These are phyloP conservation scores for Psophocarpus tetragonolobus DNA, from an alignment of 306 rosid genomes.

Conservation along the genomic window DNA sequence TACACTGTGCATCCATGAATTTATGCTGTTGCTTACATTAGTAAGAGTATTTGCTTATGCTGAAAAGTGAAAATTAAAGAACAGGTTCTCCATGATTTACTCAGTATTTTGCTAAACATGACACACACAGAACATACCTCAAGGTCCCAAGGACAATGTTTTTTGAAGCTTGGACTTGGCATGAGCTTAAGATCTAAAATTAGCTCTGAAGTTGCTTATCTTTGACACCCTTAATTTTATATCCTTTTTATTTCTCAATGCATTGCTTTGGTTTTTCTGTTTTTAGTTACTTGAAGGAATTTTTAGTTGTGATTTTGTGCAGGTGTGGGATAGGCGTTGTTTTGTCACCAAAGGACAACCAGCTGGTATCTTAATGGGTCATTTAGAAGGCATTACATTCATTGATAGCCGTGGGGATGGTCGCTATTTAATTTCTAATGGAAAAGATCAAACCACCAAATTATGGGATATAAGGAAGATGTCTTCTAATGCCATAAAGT, in stretches of 20 bases:
- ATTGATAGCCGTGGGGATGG: slow-evolving; percentile 92
- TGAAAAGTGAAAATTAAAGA: neutral
- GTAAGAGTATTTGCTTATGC: neutral
- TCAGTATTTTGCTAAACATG: neutral
- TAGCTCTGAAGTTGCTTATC: neutral
- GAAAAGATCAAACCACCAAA: slow-evolving; percentile 93
- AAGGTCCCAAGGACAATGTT: neutral
- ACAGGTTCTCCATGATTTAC: neutral
- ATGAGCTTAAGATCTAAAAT: neutral
- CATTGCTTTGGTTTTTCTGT: slow-evolving; percentile 25
- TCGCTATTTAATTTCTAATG: slow-evolving; percentile 85
- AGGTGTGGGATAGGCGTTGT: slow-evolving; percentile 99
- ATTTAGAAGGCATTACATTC: slow-evolving; percentile 83
- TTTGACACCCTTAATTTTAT: neutral
- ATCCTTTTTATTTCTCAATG: slow-evolving; percentile 6
- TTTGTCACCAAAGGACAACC: slow-evolving; percentile 59
- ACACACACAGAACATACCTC: neutral
- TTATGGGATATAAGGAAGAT: slow-evolving; percentile 94
- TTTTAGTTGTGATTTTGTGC: slow-evolving; percentile 23
- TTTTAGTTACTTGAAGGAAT: slow-evolving; percentile 23
- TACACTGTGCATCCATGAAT: too few species aligned
- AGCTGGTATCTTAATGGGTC: slow-evolving; percentile 85
- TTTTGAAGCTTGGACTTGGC: neutral
- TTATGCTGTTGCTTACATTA: neutral
- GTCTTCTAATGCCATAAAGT: slow-evolving; percentile 63